Evolutionary conservation across 441 rosid genomes (phyloP).

Genomic region (Brassica hybrid): DNA sequence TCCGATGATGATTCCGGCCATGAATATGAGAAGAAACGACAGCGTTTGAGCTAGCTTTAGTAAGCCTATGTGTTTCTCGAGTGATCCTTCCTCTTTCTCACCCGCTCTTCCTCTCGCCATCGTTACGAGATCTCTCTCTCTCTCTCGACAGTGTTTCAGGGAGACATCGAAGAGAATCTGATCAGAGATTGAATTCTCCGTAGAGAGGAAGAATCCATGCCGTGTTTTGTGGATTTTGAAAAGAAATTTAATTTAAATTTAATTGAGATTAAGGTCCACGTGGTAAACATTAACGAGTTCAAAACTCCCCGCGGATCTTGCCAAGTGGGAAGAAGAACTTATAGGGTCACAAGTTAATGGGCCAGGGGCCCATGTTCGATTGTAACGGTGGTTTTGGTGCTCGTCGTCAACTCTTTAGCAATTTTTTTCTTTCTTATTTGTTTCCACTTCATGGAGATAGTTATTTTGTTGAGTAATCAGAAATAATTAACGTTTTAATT

Average conservation of each 20-base stretch:
- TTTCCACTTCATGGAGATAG: neutral
- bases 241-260: slow-evolving; percentile 3
- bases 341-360: slow-evolving; percentile 26
- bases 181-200: slow-evolving; percentile 33
- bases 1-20: slow-evolving; percentile 86
- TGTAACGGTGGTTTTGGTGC: slow-evolving; percentile 35
- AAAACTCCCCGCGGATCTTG: slow-evolving; percentile 33
- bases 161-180: slow-evolving; percentile 35
- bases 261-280: slow-evolving; percentile 32
- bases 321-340: slow-evolving; percentile 13
- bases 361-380: slow-evolving; percentile 19
- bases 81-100: slow-evolving; percentile 57
- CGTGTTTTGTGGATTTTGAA: slow-evolving; percentile 26
- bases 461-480: too few species aligned
- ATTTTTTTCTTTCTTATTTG: slow-evolving; percentile 3
- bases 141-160: slow-evolving; percentile 19
- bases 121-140: neutral
- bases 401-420: slow-evolving; percentile 43
- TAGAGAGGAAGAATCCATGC: slow-evolving; percentile 19
- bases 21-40: slow-evolving; percentile 74
- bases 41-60: slow-evolving; percentile 72
- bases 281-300: slow-evolving; percentile 14
- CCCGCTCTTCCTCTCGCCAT: slow-evolving; percentile 56
- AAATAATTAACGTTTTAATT: too few species aligned
- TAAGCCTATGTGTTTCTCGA: slow-evolving; percentile 61